Evolutionary conservation across 352 stramenopile species (phyloP).

Genomic region (Phytopythium cucurbitacearum): DNA sequence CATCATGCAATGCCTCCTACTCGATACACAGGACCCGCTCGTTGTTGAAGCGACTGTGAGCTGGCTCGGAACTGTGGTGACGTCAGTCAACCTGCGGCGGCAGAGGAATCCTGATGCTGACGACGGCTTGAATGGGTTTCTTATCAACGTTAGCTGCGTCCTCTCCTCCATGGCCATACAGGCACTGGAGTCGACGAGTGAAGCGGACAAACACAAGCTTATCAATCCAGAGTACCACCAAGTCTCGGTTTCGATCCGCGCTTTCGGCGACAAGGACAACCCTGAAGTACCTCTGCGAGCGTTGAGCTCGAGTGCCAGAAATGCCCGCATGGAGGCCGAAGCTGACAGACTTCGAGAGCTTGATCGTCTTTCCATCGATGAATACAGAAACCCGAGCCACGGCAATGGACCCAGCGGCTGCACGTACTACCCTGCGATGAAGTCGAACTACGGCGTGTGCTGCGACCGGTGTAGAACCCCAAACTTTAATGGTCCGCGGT

Average conservation of each 20-base stretch:
- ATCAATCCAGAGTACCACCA: conserved; percentile 33
- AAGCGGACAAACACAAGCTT: neutral
- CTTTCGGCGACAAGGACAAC: conserved; percentile 16
- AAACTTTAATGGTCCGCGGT: conserved; percentile 35
- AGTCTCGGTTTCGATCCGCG: conserved; percentile 15
- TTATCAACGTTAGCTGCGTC: conserved; percentile 37
- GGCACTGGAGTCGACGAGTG: conserved; percentile 12
- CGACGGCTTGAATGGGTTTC: conserved; percentile 38
- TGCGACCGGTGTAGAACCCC: conserved; percentile 39
- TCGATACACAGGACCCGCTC: conserved; percentile 20
- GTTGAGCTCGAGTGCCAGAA: neutral
- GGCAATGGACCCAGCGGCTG: neutral
- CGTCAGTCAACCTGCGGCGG: conserved; percentile 14
- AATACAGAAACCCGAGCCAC: neutral
- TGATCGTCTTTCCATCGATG: neutral
- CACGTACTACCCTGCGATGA: conserved; percentile 26
- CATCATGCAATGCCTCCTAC: conserved; percentile 15
- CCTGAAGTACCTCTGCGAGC: conserved; percentile 3
- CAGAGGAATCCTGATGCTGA: conserved; percentile 33
- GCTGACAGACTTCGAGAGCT: neutral
- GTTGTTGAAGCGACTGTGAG: conserved; percentile 26
- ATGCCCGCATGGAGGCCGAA: neutral
- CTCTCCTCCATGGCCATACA: conserved; percentile 13
- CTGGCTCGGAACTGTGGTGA: conserved; percentile 24
- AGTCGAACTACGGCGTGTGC: conserved; percentile 34